Evolutionary conservation across 1,139 yeast genomes (phyloP).

Genomic region (Pneumocystis sp.): DNA sequence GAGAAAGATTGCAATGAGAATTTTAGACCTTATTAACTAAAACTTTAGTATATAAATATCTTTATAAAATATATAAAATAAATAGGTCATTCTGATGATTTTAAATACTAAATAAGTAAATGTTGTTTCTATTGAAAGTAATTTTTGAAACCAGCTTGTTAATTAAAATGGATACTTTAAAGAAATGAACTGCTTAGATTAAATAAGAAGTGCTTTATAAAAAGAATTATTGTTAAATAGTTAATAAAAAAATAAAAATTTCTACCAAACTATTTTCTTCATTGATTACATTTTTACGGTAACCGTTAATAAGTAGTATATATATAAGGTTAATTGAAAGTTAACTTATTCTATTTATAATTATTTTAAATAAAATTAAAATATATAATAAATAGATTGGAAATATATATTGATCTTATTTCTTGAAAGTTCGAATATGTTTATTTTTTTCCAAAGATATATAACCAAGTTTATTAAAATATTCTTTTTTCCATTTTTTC

Average conservation of each 20-base stretch:
- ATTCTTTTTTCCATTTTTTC: background rate
- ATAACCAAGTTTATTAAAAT: background rate
- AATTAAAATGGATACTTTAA: background rate
- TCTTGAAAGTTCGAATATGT: background rate
- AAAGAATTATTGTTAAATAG: background rate
- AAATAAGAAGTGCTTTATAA: too few species aligned
- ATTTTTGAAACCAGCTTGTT: background rate
- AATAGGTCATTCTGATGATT: background rate
- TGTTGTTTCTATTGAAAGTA: background rate
- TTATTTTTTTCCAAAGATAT: background rate
- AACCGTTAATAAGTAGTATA: too few species aligned
- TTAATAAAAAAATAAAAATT: too few species aligned
- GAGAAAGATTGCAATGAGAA: background rate
- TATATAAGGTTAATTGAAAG: background rate
- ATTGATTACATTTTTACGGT: too few species aligned
- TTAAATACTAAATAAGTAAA: background rate
- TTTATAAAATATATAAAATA: background rate
- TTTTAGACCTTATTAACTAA: background rate
- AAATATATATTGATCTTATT: background rate
- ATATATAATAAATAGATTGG: too few species aligned
- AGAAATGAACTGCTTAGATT: background rate
- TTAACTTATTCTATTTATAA: background rate
- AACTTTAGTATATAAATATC: background rate
- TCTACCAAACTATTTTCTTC: too few species aligned
- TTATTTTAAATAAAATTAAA: too few species aligned